Evolutionary conservation across 495 filamentous ascomycete genomes (phyloP), one percentile per base, ranked within the genome.

Genomic region (Beverwykella pulmonaria): DNA sequence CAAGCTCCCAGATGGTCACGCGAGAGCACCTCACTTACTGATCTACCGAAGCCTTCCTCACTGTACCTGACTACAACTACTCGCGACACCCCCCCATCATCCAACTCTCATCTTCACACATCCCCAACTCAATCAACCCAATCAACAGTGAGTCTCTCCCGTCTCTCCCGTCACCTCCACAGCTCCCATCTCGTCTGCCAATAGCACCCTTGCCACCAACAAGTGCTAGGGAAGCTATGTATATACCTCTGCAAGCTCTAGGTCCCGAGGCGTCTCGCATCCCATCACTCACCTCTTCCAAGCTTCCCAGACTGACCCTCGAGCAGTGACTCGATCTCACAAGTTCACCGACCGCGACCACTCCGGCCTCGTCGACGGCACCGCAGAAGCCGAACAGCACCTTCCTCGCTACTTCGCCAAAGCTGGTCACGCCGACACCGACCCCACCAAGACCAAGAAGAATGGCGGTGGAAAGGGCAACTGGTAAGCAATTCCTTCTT

Each of bases 391-490:
- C 46, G 84, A 89, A 68, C 88, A 93, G 36, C 84, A 88, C 65
- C 77, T 96, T 26, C 93, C 94, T 71, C 91, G 92, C 70, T 97
- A 87, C 84, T 98, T 98, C 75, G 92, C 84, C 74, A 97, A 97
- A 83, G 78, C 85, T 32, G 94, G 93, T 68, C 90, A 88, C 72
- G 80, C 86, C 70, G 93, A 92, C 73, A 79, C 81, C 69, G 89
- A 95, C 73, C 94, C 93, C 44, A 90, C 90, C 78, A 94, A 94
- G 84, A 90, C 88, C 69, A 97, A 97, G 87, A 98, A 98, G 82
- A 90, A 96, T 66, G 93, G 93, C 55, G 90, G 86, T 54, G 93
- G 93, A 46, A 94, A 92, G 77, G 91, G 88, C 75, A 97, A 97
- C 77, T 98, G 93, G 93, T 97, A 84, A 77, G 87, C 75, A 44